Evolutionary conservation across 495 filamentous ascomycete species (phyloP).

Genomic region (Choiromyces venosus): DNA sequence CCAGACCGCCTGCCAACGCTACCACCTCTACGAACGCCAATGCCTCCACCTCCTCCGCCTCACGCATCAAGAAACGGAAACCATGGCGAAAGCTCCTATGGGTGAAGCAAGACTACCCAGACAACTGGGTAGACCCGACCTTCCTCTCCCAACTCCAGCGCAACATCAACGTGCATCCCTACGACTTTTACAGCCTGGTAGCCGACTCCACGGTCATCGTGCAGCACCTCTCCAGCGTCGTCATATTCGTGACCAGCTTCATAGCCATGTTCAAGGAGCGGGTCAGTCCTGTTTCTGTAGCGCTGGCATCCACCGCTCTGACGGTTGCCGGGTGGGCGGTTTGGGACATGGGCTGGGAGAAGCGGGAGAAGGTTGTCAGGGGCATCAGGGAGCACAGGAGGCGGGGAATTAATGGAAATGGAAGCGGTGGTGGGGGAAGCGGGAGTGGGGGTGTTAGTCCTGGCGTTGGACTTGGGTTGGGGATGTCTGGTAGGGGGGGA

Average conservation of each 20-base stretch:
- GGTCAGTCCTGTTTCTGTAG: constrained; percentile 78
- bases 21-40: too few species aligned
- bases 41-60: not conserved
- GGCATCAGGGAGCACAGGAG: constrained; percentile 41
- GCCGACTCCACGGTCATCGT: constrained; percentile 94
- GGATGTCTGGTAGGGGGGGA: constrained; percentile 23
- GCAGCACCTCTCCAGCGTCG: constrained; percentile 89
- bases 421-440: constrained; percentile 34
- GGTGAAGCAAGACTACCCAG: constrained; percentile 96
- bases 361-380: constrained; percentile 48
- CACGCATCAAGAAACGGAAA: constrained; percentile 23
- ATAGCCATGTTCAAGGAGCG: constrained; percentile 79
- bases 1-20: not conserved
- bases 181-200: constrained; percentile 96
- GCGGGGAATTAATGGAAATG: constrained; percentile 26
- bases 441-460: constrained; percentile 44
- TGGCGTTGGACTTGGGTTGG: constrained; percentile 15
- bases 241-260: constrained; percentile 91
- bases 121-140: constrained; percentile 97
- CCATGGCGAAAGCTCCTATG: constrained; percentile 92
- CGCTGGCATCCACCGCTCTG: constrained; percentile 71
- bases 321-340: constrained; percentile 84
- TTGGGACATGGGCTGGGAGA: constrained; percentile 81
- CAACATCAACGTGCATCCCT: constrained; percentile 87
- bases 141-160: constrained; percentile 95